Evolutionary conservation across 495 filamentous ascomycete species (phyloP).

Genomic region (Aspergillus bridgeri): DNA sequence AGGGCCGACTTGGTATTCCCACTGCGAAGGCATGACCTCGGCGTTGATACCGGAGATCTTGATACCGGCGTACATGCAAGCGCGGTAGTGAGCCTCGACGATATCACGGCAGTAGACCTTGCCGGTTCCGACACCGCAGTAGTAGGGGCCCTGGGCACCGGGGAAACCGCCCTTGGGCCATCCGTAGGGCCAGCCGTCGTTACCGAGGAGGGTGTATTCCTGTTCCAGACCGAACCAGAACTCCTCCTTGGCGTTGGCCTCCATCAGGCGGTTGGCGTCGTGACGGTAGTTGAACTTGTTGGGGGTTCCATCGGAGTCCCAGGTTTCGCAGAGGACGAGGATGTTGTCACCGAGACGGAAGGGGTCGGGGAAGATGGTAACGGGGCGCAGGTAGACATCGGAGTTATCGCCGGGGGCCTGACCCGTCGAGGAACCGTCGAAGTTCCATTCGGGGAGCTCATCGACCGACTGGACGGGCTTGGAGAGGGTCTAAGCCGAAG

Average conservation of each 20-base stretch:
- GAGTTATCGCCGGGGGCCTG: constrained; percentile 97
- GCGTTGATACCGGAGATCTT: constrained; percentile 98
- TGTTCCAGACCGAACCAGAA: constrained; percentile 99
- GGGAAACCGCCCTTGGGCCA: constrained; percentile 97
- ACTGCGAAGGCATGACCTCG: constrained; percentile 97
- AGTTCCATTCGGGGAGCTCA: constrained; percentile 98
- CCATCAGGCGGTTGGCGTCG: constrained; percentile 83
- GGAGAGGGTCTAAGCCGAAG: constrained; percentile 85
- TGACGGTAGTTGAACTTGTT: constrained; percentile 99
- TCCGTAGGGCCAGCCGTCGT: constrained; percentile 80
- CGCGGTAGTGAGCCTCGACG: constrained; percentile 97
- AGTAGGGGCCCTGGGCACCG: constrained; percentile 96
- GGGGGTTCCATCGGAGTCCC: constrained; percentile 92
- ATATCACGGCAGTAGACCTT: constrained; percentile 98
- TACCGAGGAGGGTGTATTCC: constrained; percentile 91
- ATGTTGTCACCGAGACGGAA: constrained; percentile 86
- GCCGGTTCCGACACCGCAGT: constrained; percentile 96
- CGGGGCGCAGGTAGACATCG: constrained; percentile 94
- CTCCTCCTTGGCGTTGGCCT: constrained; percentile 73
- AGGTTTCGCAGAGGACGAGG: constrained; percentile 91
- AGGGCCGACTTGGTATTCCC: constrained; percentile 99
- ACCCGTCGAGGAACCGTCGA: constrained; percentile 92
- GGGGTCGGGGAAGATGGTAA: constrained; percentile 87
- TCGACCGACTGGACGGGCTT: constrained; percentile 60
- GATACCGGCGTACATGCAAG: constrained; percentile 86